A percentile compares a stretch with the other conserved stretches of the same genome.
Evolutionary conservation across 192 early-diverging fungal genomes (phyloP).

Genomic region (Dissophora globulifera): DNA sequence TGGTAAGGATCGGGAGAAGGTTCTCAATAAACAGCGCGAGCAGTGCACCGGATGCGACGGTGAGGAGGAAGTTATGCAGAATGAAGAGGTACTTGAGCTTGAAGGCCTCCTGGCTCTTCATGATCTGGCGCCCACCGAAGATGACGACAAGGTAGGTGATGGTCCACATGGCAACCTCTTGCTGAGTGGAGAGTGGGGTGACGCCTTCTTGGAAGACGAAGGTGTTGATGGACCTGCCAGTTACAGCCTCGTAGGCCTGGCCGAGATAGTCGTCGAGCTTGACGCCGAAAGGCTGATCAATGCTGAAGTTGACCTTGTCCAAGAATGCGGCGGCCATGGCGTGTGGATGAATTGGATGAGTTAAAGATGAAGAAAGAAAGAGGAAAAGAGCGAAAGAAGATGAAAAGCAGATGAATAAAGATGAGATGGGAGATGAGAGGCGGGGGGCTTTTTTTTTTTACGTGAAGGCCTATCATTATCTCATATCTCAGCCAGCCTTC

Average conservation of each 20-base stretch:
- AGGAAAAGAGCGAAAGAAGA: conserved; percentile 10
- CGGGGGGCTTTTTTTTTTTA: too few relatives aligned
- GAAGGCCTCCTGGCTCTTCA: conserved; percentile 73
- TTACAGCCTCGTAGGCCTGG: conserved; percentile 55
- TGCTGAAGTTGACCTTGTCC: conserved; percentile 56
- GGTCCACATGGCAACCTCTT: conserved; percentile 59
- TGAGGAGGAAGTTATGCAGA: conserved; percentile 84
- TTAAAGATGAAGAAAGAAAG: conserved; percentile 12
- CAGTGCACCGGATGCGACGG: conserved; percentile 72
- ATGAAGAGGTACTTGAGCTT: conserved; percentile 78
- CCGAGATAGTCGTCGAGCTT: conserved; percentile 63
- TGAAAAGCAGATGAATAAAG: background rate
- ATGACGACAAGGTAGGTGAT: conserved; percentile 79
- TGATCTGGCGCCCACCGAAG: conserved; percentile 80
- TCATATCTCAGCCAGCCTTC: too few relatives aligned
- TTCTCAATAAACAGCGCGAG: conserved; percentile 81
- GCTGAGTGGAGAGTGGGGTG: conserved; percentile 62
- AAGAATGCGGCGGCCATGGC: conserved; percentile 48
- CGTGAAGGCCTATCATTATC: too few relatives aligned
- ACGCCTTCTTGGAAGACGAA: conserved; percentile 60
- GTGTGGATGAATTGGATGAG: conserved; percentile 5
- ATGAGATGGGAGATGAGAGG: background rate
- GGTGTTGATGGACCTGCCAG: conserved; percentile 53
- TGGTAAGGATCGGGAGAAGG: conserved; percentile 73
- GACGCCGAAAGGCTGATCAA: conserved; percentile 68